phyloP scores from a whole-genome alignment of 2,329 filamentous ascomycete species.

The Diaporthe citriasiana region DNA sequence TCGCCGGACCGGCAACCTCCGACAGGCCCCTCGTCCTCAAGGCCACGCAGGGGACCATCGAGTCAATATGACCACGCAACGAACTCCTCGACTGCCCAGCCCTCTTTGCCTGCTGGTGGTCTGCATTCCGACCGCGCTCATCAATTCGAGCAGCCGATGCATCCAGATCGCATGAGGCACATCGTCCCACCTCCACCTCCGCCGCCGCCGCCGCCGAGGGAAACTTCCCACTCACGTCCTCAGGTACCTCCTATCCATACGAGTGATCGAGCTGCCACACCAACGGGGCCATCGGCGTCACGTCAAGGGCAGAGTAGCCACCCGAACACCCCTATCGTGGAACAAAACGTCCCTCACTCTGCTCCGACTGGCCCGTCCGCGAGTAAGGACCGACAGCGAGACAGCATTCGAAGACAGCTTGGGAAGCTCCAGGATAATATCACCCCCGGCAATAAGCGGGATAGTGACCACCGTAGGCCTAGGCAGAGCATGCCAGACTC shows the following conservation, averaged over 20 bases:
- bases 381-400: conserved; percentile 54
- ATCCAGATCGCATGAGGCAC: conserved; percentile 66
- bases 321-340: conserved; percentile 49
- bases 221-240: conserved; percentile 43
- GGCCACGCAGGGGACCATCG: conserved; percentile 55
- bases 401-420: conserved; percentile 65
- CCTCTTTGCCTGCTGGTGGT: conserved; percentile 44
- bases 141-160: conserved; percentile 58
- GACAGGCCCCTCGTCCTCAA: conserved; percentile 66
- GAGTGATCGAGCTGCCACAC: conserved; percentile 46
- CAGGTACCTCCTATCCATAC: conserved; percentile 47
- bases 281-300: conserved; percentile 48
- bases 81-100: conserved; percentile 44
- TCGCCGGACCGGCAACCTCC: conserved; percentile 67
- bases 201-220: conserved; percentile 52
- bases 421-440: conserved; percentile 63
- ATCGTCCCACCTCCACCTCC: conserved; percentile 54
- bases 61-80: conserved; percentile 56
- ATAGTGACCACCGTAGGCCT: conserved; percentile 36
- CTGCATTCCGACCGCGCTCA: conserved; percentile 60
- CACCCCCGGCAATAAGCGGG: conserved; percentile 53
- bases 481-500: conserved; percentile 64
- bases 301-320: conserved; percentile 47
- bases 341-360: conserved; percentile 43
- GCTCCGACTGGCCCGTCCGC: conserved; percentile 53